Base-by-base conservation (phyloP, 768 basidiomycete species). In the Clavulina sp. region DNA sequence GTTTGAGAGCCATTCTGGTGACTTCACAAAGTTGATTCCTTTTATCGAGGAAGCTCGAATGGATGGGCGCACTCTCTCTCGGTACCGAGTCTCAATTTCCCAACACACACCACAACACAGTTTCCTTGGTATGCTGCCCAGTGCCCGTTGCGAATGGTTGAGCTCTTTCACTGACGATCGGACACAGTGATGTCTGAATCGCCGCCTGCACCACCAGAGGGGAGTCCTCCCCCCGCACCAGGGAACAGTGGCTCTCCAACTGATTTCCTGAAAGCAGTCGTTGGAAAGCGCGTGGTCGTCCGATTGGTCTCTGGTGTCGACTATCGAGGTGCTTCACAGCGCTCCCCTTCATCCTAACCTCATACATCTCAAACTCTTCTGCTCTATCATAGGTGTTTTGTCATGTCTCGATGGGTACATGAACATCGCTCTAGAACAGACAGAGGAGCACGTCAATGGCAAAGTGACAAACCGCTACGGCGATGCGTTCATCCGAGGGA, bases 331-430 rank as follows among this genome's bases (percentile, higher is more conserved):
- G 52, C 38, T 74, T 63, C 7, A 33, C 51, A 7, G 26, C 23
- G 51, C 36, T 5, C 24, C 48, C 21, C 6, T 49, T 50, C 4
- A 26, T 26, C 41, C 19, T 38, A 46, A 9, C 24, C 34, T 13
- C 6, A 55, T 32, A 5, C 54, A 16, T 21, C 6, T 32, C 6
- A 31, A 48, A 21, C 19, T 7, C 28, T 32, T 1, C 16, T 48
- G 23, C 29, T 48, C 28, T n/a, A 36, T 32, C 7, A 4, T 54
- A 97, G 93, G 93, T 19, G 73, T 91, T 2, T 68, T 99, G 13
- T 92, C 89, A 2, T 97, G 95, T 61, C 73, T 97, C 23, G 95
- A 97, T 65, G 92, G 92, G 0, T 97, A 95, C 66, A 97, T 99
- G 95, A 97, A 97, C 67, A 93, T 97, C 48, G 95, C 89, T 13